These are phyloP conservation scores for Phytopythium sindhum DNA, from an alignment of 352 stramenopile genomes.

Conservation along the genomic window DNA sequence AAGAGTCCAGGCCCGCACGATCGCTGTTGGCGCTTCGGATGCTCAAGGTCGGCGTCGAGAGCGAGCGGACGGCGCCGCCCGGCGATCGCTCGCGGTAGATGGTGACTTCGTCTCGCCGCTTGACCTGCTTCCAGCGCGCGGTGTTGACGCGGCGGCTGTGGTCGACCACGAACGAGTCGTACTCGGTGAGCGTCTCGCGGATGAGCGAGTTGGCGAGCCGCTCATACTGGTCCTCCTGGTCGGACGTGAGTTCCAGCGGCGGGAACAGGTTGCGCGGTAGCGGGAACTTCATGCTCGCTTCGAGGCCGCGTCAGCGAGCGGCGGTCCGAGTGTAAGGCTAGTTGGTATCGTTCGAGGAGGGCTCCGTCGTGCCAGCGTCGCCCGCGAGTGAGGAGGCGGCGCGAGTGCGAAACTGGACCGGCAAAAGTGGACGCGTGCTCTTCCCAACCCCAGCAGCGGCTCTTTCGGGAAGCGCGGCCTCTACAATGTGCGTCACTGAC, in stretches of 20 bases:
- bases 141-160: conserved; percentile 35
- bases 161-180: conserved; percentile 39
- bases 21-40: conserved; percentile 12
- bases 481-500: background rate
- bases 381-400: background rate
- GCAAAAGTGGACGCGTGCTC: background rate
- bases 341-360: background rate
- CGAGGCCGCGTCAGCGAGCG: background rate
- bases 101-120: conserved; percentile 30
- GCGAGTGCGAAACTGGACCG: background rate
- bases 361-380: background rate
- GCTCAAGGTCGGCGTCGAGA: conserved; percentile 16
- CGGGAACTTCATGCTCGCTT: conserved; percentile 45
- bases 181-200: conserved; percentile 38
- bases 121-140: conserved; percentile 38
- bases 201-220: conserved; percentile 48
- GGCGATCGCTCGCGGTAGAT: conserved; percentile 37
- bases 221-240: conserved; percentile 41
- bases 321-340: no score
- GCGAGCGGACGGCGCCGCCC: conserved; percentile 11
- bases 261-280: conserved; percentile 45
- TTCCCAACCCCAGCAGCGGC: background rate
- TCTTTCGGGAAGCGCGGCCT: background rate
- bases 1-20: conserved; percentile 13
- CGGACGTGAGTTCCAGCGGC: conserved; percentile 33